phyloP scores from a whole-genome alignment of 1,139 yeast species.

The Saccharomyces pastorianus region DNA sequence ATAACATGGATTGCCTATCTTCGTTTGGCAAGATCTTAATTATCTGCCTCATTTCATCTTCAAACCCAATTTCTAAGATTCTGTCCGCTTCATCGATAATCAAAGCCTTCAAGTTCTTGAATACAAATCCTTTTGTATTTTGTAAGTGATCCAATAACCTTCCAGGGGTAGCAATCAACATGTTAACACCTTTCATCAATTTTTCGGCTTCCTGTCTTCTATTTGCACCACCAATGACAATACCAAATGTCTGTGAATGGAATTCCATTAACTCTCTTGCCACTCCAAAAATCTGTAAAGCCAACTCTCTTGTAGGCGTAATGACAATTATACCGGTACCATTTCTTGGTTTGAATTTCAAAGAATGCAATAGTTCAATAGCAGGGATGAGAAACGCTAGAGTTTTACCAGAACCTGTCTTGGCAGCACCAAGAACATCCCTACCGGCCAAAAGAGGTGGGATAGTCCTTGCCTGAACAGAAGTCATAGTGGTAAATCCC shows the following conservation, averaged over 20 bases:
- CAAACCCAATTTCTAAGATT: slow-evolving; percentile 93
- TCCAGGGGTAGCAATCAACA: slow-evolving; percentile 95
- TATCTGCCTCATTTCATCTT: slow-evolving; percentile 96
- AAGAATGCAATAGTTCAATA: slow-evolving; percentile 78
- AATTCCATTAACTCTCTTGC: slow-evolving; percentile 83
- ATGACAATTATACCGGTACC: slow-evolving; percentile 86
- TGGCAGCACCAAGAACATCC: slow-evolving; percentile 95
- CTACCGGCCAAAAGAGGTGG: slow-evolving; percentile 93
- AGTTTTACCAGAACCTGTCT: slow-evolving; percentile 97
- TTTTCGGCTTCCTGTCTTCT: slow-evolving; percentile 96
- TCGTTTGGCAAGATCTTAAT: slow-evolving; percentile 88
- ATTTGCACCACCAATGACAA: slow-evolving; percentile 97
- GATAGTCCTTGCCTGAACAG: slow-evolving; percentile 87
- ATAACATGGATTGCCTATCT: slow-evolving; percentile 92
- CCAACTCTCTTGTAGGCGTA: slow-evolving; percentile 86
- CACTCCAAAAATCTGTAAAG: slow-evolving; percentile 93
- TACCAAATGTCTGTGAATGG: slow-evolving; percentile 90
- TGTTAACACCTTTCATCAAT: slow-evolving; percentile 83
- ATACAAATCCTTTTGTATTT: slow-evolving; percentile 88
- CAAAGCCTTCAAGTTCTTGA: slow-evolving; percentile 87
- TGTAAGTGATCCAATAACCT: slow-evolving; percentile 92
- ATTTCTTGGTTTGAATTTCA: slow-evolving; percentile 84
- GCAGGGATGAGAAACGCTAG: slow-evolving; percentile 93
- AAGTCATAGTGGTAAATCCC: slow-evolving; percentile 89
- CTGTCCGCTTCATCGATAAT: slow-evolving; percentile 97